A percentile compares a stretch with the other conserved stretches of the same genome.
phyloP scores from a whole-genome alignment of 164 flowering plant species.

The Umbilicus rupestris region DNA sequence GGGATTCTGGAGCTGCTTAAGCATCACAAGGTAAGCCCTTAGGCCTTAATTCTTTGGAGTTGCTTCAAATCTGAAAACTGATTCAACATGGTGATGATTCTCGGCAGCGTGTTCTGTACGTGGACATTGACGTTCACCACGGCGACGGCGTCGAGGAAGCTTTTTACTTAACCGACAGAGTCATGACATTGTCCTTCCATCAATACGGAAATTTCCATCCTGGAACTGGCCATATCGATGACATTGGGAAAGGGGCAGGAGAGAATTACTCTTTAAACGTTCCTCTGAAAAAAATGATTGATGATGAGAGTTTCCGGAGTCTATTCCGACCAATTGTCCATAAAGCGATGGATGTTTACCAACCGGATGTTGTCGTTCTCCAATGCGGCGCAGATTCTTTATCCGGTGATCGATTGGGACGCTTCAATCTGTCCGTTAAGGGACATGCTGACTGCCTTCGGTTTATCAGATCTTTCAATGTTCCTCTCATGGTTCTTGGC shows the following conservation, averaged over 20 bases:
- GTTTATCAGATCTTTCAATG: conserved; percentile 73
- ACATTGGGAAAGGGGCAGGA: background rate
- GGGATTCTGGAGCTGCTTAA: conserved; percentile 54
- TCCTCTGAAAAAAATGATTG: background rate
- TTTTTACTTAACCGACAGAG: background rate
- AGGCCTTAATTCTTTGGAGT: too few species aligned
- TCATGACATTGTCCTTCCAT: conserved; percentile 2
- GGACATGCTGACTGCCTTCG: conserved; percentile 36
- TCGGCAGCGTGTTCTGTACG: conserved; percentile 14
- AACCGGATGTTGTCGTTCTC: background rate
- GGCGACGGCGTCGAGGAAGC: conserved; percentile 3
- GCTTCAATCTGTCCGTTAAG: background rate
- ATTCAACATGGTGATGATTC: too few species aligned
- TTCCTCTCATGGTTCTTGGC: conserved; percentile 86
- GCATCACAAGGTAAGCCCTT: conserved; percentile 37
- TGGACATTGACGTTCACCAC: conserved; percentile 5
- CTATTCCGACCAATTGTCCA: background rate
- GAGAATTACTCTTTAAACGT: background rate
- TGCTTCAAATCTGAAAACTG: too few species aligned
- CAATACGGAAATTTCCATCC: background rate
- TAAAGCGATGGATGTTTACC: conserved; percentile 1
- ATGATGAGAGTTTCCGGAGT: background rate
- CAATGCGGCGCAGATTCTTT: conserved; percentile 6
- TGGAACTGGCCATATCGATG: background rate
- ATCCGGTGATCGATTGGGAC: background rate